Base-by-base conservation (phyloP, 2,329 filamentous ascomycete genomes). In the Colletotrichum liriopes region DNA sequence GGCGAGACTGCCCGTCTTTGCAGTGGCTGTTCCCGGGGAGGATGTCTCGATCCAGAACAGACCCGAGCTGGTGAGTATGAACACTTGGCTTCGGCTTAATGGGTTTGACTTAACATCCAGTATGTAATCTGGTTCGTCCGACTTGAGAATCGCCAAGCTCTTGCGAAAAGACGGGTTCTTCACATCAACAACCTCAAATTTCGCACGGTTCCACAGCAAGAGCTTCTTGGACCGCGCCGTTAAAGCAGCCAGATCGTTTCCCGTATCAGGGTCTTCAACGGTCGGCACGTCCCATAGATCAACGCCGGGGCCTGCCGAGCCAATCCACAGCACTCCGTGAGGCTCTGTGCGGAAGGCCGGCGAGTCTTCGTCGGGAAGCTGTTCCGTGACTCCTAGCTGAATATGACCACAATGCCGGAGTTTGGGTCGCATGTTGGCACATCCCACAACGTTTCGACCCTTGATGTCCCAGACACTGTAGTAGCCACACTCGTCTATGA, bases 401-500 rank as follows among this genome's bases (percentile, higher is more conserved):
- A 88, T 83, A 62, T 86, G 84, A 1, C 88, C 88, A 64, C 82
- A 82, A 62, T 80, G 79, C 23, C 67, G 77, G 43, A 82, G 77
- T 9, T 78, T 78, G 23, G 81, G 77, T 14, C 76, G 82, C 41
- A 82, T 75, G 11, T 76, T 80, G 39, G 78, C 82, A 26, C 81
- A 79, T 29, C 80, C 77, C 14, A 79, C 77, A 23, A 81, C 74
- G 70, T 79, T 77, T 73, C 77, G 83, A 65, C 82, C 83, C 16
- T 76, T 75, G 32, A 93, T 82, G 72, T 93, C 86, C 90, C 92
- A 94, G 5, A 94, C 80, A 54, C 84, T 90, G 93, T 93, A 95
- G 69, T 83, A 84, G 1, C 92, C 93, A 43, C 82, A 82, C 63
- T 89, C 85, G 76, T 95, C 92, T 23, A 95, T 84, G 35, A 94